These are phyloP conservation scores for Sparassis latifolia DNA, from an alignment of 1,284 basidiomycete species.

Conservation along the genomic window DNA sequence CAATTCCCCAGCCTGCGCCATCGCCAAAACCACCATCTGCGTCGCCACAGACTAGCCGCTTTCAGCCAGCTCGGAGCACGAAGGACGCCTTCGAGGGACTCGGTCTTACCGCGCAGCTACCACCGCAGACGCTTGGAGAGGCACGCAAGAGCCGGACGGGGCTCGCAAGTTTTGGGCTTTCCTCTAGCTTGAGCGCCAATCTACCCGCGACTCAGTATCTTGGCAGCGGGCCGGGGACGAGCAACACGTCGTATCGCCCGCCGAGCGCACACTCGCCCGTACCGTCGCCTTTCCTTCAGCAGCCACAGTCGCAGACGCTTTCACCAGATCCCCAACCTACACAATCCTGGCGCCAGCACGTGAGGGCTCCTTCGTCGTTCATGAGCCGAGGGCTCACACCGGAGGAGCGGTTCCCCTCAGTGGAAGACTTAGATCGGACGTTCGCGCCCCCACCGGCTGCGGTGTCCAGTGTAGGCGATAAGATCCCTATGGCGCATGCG, in stretches of 20 bases:
- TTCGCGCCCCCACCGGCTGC: constrained; percentile 30
- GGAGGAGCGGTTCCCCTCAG: constrained; percentile 68
- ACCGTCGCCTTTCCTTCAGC: constrained; percentile 32
- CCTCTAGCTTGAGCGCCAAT: constrained; percentile 7
- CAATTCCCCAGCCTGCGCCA: constrained; percentile 15
- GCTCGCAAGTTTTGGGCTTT: constrained; percentile 40
- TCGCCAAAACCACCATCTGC: constrained; percentile 10
- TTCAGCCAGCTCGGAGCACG: constrained; percentile 16
- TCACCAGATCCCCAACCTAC: constrained; percentile 17
- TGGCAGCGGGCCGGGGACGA: constrained; percentile 18
- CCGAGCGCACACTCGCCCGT: constrained; percentile 41
- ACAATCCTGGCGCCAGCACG: constrained; percentile 17
- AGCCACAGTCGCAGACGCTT: constrained; percentile 17
- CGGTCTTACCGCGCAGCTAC: constrained; percentile 42
- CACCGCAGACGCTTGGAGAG: constrained; percentile 66
- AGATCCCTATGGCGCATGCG: constrained; percentile 4
- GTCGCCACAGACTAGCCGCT: neutral
- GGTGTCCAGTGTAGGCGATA: constrained; percentile 3
- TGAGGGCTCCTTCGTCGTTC: constrained; percentile 14
- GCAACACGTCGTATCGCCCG: constrained; percentile 23
- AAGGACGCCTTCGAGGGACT: constrained; percentile 77
- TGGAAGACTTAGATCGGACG: constrained; percentile 71
- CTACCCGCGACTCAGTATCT: constrained; percentile 10
- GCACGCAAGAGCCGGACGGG: constrained; percentile 66
- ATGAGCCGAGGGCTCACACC: constrained; percentile 33